Conservation (phyloP, 2,329 filamentous ascomycete genomes). For the Ceratocystis ficicola region DNA sequence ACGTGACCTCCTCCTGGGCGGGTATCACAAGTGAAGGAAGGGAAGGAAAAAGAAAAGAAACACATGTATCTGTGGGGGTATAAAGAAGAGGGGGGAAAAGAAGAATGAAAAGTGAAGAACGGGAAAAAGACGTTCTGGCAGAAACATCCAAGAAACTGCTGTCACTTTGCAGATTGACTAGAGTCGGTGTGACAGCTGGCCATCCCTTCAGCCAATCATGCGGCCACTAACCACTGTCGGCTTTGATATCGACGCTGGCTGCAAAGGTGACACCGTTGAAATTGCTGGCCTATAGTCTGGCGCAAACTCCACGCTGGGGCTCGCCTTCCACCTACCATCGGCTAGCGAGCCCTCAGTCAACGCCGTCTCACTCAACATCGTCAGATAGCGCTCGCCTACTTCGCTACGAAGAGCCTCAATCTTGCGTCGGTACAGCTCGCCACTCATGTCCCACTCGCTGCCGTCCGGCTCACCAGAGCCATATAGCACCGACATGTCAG, state of each 20-base stretch:
- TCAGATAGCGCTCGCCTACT: conserved; percentile 78
- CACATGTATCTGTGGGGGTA: conserved; percentile 9
- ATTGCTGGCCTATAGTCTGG: not conserved
- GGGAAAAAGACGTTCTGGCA: not conserved
- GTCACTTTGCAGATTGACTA: not conserved
- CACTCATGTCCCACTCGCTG: conserved; percentile 53
- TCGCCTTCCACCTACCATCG: conserved; percentile 37
- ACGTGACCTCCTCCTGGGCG: conserved; percentile 10
- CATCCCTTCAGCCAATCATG: conserved; percentile 35
- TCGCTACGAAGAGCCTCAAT: conserved; percentile 76
- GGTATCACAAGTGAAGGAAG: conserved; percentile 22
- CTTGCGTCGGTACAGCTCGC: conserved; percentile 74
- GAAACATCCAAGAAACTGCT: not conserved
- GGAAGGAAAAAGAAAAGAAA: conserved; percentile 9
- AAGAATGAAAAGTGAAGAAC: conserved; percentile 15
- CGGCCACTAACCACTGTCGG: conserved; percentile 44
- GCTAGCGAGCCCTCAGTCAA: not conserved
- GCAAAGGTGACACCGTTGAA: conserved; percentile 8
- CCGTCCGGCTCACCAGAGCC: conserved; percentile 30
- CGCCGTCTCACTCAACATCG: conserved; percentile 61
- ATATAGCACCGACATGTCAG: conserved; percentile 20
- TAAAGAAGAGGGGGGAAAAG: conserved; percentile 24
- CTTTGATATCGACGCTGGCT: conserved; percentile 26
- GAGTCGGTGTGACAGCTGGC: not conserved
- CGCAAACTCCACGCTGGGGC: conserved; percentile 30